These are phyloP conservation scores for Ehretia macrophylla DNA, from an alignment of 257 asterid genomes.

Conservation along the genomic window DNA sequence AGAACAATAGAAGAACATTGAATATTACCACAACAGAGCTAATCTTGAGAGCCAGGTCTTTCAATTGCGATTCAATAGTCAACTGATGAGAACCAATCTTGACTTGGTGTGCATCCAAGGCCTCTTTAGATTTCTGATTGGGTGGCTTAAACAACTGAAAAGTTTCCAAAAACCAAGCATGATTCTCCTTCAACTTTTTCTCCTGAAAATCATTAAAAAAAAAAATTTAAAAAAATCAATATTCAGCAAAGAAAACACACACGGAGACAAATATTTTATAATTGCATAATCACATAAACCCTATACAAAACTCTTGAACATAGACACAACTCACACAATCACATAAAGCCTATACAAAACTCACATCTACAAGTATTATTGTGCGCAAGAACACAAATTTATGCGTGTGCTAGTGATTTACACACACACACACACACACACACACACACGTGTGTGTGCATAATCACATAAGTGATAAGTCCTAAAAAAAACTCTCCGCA, in stretches of 20 bases:
- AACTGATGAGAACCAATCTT: slow-evolving; percentile 65
- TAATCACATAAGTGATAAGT: too few relatives aligned
- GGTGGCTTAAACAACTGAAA: slow-evolving; percentile 55
- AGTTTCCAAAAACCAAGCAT: slow-evolving; percentile 67
- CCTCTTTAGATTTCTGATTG: slow-evolving; percentile 70
- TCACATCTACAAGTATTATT: too few relatives aligned
- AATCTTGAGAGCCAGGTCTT: slow-evolving; percentile 58
- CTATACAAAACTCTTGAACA: background rate
- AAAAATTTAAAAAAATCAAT: too few relatives aligned
- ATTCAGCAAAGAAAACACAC: slow-evolving; percentile 1
- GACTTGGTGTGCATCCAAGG: slow-evolving; percentile 49
- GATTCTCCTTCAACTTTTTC: slow-evolving; percentile 67
- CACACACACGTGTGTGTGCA: too few relatives aligned
- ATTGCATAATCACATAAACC: background rate
- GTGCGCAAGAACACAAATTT: too few relatives aligned
- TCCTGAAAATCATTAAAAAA: slow-evolving; percentile 38
- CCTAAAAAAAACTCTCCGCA: too few relatives aligned
- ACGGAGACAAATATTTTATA: slow-evolving; percentile 2
- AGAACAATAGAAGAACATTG: background rate
- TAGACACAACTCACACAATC: too few relatives aligned
- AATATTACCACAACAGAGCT: slow-evolving; percentile 64
- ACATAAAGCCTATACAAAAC: too few relatives aligned
- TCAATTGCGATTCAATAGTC: slow-evolving; percentile 47
- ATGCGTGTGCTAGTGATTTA: too few relatives aligned
- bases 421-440: too few relatives aligned